Base-by-base conservation (phyloP, 2,329 filamentous ascomycete genomes). In the Colletotrichum lini region DNA sequence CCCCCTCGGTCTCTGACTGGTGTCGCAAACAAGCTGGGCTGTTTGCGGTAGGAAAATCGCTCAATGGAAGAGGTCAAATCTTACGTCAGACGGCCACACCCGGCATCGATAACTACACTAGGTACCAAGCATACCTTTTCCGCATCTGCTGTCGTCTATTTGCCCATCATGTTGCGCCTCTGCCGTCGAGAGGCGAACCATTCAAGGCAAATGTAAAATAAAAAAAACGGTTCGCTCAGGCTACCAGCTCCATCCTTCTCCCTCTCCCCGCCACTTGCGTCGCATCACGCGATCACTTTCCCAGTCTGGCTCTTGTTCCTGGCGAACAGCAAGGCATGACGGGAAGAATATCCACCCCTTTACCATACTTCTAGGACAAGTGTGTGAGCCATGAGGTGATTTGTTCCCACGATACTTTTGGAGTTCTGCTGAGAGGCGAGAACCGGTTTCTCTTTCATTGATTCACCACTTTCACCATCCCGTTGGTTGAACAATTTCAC, bases 261-360 rank as follows among this genome's bases (percentile, higher is more conserved):
- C 3, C 35, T 23, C 53, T 10, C 15, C n/a, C 53, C 35, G 13
- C 16, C 53, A 21, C 21, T n/a, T 8, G 35, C 40, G n/a, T 38
- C 38, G n/a, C 54, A 57, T 42, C 54, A 57, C 38, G 54, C 54
- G 54, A 42, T 13, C 54, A 26, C 13, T 15, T 40, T 23, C 54
- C n/a, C 38, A 8, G 35, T 3, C 54, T 42, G 54, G 6, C 23
- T 30, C 15, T 26, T 57, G 54, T 42, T 15, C 7, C 5, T 40
- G n/a, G 38, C 21, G n/a, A 42, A 6, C n/a, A 10, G 15, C 3
- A n/a, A 23, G 35, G 35, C 3, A 42, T 42, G 54, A 23, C 38
- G 54, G 35, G 54, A 42, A 26, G 54, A 57, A 57, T 40, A n/a
- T 57, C 54, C 21, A 35, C n/a, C n/a, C 38, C 16, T 40, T 18